These are phyloP conservation scores for Phylloporus scabripes DNA, from an alignment of 768 basidiomycete genomes.

Conservation along the genomic window DNA sequence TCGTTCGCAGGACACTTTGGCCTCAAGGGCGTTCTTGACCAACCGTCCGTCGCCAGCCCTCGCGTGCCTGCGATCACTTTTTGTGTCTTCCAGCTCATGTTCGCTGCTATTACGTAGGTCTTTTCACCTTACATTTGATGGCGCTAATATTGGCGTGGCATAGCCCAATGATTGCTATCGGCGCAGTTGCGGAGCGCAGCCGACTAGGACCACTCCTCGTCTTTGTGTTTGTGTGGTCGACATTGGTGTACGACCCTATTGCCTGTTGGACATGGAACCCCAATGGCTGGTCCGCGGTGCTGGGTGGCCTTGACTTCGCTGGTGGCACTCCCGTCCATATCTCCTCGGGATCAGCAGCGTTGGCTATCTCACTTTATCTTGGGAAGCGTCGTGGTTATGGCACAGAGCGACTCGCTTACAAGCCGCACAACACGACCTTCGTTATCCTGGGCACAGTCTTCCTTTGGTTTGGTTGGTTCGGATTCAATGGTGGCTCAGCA, in stretches of 20 bases:
- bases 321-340: conserved; percentile 98
- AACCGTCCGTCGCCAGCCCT: conserved; percentile 66
- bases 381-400: conserved; percentile 91
- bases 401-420: conserved; percentile 86
- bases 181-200: conserved; percentile 87
- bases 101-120: conserved; percentile 78
- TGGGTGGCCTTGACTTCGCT: conserved; percentile 88
- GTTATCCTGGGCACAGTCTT: conserved; percentile 90
- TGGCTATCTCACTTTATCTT: conserved; percentile 87
- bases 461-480: conserved; percentile 96
- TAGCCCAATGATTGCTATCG: conserved; percentile 83
- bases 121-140: neutral
- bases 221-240: conserved; percentile 88
- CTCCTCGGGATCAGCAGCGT: conserved; percentile 84
- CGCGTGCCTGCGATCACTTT: conserved; percentile 73
- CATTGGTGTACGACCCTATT: conserved; percentile 88
- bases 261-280: conserved; percentile 96
- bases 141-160: conserved; percentile 12
- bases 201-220: conserved; percentile 81
- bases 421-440: conserved; percentile 89
- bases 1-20: conserved; percentile 67
- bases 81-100: conserved; percentile 86
- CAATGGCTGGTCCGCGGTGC: conserved; percentile 65
- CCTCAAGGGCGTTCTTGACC: conserved; percentile 68
- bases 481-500: conserved; percentile 91